Percentiles rank a stretch among this genome's conserved stretches.
Evolutionary conservation across 1,284 basidiomycete genomes (phyloP).

Genomic region (Austroboletus niveus): DNA sequence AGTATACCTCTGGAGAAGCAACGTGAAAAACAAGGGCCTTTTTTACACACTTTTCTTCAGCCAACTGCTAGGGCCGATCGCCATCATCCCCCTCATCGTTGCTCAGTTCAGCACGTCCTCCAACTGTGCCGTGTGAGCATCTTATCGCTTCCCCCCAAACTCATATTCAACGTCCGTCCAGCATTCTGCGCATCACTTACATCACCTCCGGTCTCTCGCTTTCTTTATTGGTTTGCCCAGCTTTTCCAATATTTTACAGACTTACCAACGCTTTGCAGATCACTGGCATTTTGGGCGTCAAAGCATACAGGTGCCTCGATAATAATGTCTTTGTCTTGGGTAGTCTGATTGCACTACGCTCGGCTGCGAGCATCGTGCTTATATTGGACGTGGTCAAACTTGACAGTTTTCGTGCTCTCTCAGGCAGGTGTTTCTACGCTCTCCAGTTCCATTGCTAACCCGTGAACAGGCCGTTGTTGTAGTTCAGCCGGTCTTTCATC

Average conservation of each 20-base stretch:
- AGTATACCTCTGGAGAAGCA: slow-evolving; percentile 52
- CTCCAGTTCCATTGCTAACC: neutral
- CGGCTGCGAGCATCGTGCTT: slow-evolving; percentile 41
- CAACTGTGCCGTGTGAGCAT: slow-evolving; percentile 38
- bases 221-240: slow-evolving; percentile 44
- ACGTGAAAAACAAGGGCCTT: slow-evolving; percentile 59
- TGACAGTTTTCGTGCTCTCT: slow-evolving; percentile 40
- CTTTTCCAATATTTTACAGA: neutral
- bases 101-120: slow-evolving; percentile 45
- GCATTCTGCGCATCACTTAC: slow-evolving; percentile 40
- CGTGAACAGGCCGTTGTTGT: slow-evolving; percentile 15
- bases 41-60: slow-evolving; percentile 56
- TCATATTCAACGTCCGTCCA: slow-evolving; percentile 16
- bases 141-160: neutral
- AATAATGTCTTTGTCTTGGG: slow-evolving; percentile 52
- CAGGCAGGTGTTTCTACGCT: slow-evolving; percentile 36
- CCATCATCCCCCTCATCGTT: slow-evolving; percentile 43
- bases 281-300: slow-evolving; percentile 61
- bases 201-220: slow-evolving; percentile 41
- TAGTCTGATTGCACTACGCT: slow-evolving; percentile 41
- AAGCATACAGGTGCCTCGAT: slow-evolving; percentile 64
- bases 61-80: slow-evolving; percentile 51
- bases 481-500: slow-evolving; percentile 36
- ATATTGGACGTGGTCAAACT: slow-evolving; percentile 43
- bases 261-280: slow-evolving; percentile 38